A percentile compares a stretch with the other conserved stretches of the same genome.
Evolutionary conservation across 2,329 filamentous ascomycete genomes (phyloP).

Genomic region (Keithomyces neogunnii): DNA sequence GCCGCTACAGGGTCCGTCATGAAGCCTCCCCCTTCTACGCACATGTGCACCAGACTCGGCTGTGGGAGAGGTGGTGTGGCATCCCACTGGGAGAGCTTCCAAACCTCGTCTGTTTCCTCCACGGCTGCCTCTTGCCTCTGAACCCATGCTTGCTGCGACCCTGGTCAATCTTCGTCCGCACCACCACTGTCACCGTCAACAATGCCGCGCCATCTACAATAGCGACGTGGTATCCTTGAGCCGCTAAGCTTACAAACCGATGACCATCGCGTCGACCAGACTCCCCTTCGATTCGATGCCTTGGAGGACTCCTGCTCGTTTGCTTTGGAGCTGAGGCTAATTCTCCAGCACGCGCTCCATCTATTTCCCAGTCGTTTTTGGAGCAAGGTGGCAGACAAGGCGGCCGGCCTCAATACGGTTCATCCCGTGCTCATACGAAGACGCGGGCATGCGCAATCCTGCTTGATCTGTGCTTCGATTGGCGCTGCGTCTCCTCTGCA

Average conservation of each 20-base stretch:
- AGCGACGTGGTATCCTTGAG: slow-evolving; percentile 2
- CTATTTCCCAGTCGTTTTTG: too few relatives aligned
- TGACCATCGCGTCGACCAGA: neutral
- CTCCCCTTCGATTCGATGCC: neutral
- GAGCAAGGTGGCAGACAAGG: too few relatives aligned
- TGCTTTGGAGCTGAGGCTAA: neutral
- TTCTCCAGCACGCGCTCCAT: too few relatives aligned
- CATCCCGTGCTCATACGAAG: neutral
- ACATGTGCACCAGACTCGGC: neutral
- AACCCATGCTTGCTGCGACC: slow-evolving; percentile 9
- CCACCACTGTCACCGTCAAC: slow-evolving; percentile 6
- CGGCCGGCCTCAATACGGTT: neutral
- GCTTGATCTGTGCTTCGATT: slow-evolving; percentile 2
- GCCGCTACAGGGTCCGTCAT: slow-evolving; percentile 12
- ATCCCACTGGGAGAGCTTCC: neutral
- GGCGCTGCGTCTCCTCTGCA: slow-evolving; percentile 6
- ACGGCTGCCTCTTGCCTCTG: neutral
- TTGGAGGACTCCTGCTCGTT: neutral
- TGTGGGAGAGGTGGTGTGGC: slow-evolving; percentile 2
- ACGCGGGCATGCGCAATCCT: neutral
- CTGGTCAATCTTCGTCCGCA: slow-evolving; percentile 5
- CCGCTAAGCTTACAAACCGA: neutral
- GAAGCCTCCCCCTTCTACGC: neutral
- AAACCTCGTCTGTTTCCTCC: neutral
- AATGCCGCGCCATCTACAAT: slow-evolving; percentile 8